Evolutionary conservation across 768 basidiomycete genomes (phyloP), one percentile per base, ranked within the genome.

Genomic region (Leucosporidium scottii): DNA sequence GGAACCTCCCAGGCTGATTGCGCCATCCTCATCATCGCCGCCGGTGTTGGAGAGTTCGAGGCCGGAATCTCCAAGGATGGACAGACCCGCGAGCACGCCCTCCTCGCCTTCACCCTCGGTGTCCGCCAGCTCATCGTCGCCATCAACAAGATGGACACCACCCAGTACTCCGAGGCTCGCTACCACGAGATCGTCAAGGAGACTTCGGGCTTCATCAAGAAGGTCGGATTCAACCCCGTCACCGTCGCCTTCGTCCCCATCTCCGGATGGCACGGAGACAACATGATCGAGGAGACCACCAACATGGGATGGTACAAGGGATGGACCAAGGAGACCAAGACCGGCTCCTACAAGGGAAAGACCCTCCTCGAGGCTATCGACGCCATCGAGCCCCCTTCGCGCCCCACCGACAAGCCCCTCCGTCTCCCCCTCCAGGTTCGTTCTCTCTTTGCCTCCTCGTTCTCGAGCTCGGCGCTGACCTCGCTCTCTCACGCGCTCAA

Each of bases 11-110:
- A 99, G 87, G 93, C 94, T 79, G 94, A 99, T 81, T 98, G 94
- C 79, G 96, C 93, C 78, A 87, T 99, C 81, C 92, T 99, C 81
- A 98, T 99, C 85, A 99, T 99, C 75, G 96, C 94, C 73, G 89
- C 84, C 81, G 96, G 96, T 84, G 93, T 90, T 81, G 96, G 96
- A 87, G 96, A 99, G 83, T 98, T 99, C 83, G 96, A 99, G 82
- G 94, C 94, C 79, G 96, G 96, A 90, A 98, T 99, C 86, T 98
- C 94, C 83, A 98, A 99, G 86, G 96, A 98, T 79, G 96, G 96
- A 75, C 96, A 99, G 85, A 98, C 96, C 78, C 91, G 96, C 84
- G 96, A 99, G 86, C 96, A 99, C 84, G 96, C 96, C 75, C 90
- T 99, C 76, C 86, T 98, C 79, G 93, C 94, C 79, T 98, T 96